These are phyloP conservation scores for Ustilago tritici DNA, from an alignment of 1,284 basidiomycete species.

Conservation along the genomic window DNA sequence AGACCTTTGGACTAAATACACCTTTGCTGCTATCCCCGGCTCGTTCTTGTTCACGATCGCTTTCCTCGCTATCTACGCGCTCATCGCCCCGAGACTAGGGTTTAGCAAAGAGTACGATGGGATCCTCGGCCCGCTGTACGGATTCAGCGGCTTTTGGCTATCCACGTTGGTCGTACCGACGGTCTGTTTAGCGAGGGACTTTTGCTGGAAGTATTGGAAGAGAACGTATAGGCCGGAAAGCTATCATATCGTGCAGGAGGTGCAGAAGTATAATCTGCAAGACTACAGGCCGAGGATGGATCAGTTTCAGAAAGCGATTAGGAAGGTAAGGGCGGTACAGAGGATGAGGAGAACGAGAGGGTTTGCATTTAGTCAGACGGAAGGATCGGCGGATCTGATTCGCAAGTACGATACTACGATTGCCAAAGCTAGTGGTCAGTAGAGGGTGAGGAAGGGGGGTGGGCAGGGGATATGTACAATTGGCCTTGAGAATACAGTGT, in stretches of 20 bases:
- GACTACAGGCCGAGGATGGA: constrained; percentile 97
- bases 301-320: constrained; percentile 75
- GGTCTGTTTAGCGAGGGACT: constrained; percentile 86
- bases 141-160: constrained; percentile 88
- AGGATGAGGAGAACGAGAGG: constrained; percentile 66
- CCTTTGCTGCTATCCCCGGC: constrained; percentile 85
- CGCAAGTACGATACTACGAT: constrained; percentile 68
- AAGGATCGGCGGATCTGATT: constrained; percentile 66
- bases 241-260: constrained; percentile 97
- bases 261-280: constrained; percentile 90
- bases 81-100: constrained; percentile 83
- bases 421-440: constrained; percentile 49
- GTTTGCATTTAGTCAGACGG: constrained; percentile 68
- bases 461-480: not conserved
- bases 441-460: not conserved
- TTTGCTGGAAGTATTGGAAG: constrained; percentile 66
- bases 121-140: constrained; percentile 89
- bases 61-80: constrained; percentile 89
- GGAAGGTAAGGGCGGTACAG: constrained; percentile 68
- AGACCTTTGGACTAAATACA: constrained; percentile 99
- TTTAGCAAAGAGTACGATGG: constrained; percentile 83
- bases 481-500: no score
- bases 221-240: constrained; percentile 89
- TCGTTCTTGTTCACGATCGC: constrained; percentile 95
- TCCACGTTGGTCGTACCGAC: constrained; percentile 87